Conservation (phyloP, 2,329 filamentous ascomycete species). For the Hypoxylon sp. region DNA sequence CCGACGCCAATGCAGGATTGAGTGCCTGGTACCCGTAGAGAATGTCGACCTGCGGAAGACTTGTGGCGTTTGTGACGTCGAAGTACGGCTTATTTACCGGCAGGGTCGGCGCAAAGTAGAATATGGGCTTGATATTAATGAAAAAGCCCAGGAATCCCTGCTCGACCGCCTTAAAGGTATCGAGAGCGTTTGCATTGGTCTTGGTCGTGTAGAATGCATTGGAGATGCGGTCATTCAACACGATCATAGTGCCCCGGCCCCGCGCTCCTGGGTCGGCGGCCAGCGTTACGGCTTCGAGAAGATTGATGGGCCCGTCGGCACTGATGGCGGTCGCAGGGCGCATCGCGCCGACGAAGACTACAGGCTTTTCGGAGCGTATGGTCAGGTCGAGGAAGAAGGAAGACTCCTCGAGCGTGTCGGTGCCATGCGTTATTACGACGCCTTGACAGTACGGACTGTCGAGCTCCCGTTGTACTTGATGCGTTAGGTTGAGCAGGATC, state of each 20-base stretch:
- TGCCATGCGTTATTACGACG: conserved; percentile 75
- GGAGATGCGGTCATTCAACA: conserved; percentile 73
- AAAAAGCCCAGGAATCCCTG: conserved; percentile 71
- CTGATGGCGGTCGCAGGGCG: conserved; percentile 73
- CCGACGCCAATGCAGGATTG: conserved; percentile 62
- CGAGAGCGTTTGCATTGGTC: conserved; percentile 73
- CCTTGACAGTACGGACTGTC: conserved; percentile 61
- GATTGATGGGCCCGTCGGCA: conserved; percentile 74
- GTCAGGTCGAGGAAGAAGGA: conserved; percentile 74
- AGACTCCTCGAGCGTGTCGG: conserved; percentile 75
- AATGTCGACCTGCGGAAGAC: conserved; percentile 69
- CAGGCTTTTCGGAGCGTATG: conserved; percentile 69
- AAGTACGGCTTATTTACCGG: conserved; percentile 64
- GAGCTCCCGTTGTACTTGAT: conserved; percentile 65
- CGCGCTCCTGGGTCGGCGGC: conserved; percentile 63
- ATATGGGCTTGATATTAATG: conserved; percentile 70
- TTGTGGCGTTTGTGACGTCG: conserved; percentile 55
- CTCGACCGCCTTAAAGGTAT: conserved; percentile 73
- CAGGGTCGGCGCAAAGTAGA: conserved; percentile 69
- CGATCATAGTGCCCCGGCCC: conserved; percentile 70
- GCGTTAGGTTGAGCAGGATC: conserved; percentile 64
- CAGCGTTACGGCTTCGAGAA: conserved; percentile 71
- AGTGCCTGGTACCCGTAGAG: conserved; percentile 70
- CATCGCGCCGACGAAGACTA: conserved; percentile 74
- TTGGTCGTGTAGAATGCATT: conserved; percentile 72